Base-by-base conservation (phyloP, 108 stramenopile species). In the Skeletonema potamos region DNA sequence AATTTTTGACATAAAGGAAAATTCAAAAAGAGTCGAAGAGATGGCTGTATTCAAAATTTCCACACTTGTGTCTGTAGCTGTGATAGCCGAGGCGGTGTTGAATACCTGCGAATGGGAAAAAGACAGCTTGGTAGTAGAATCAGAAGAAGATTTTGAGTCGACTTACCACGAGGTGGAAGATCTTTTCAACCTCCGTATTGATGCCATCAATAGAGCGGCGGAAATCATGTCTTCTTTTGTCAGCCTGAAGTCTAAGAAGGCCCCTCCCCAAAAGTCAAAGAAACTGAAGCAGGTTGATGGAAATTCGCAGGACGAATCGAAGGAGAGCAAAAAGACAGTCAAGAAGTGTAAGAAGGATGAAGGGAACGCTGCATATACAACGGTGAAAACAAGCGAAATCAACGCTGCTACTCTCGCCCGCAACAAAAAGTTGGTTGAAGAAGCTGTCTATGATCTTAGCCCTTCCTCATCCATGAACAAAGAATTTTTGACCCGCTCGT, bases 241-340 rank as follows among this genome's bases (percentile, higher is more conserved):
- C 17, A 58, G n/a, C 36, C 48, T 22, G 6, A 51, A 41, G 28
- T 56, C 17, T 2, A 65, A 28, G 30, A 74, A 41, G 4, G 15
- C 48, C 2, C 62, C 56, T 4, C 36, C 64, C 20, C 55, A 63
- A 41, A 77, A 74, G 56, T 27, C 48, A 27, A 77, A 66, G 81
- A 82, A 77, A 39, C 28, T 75, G 43, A 79, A 79, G 68, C 33
- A 79, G 20, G 28, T 68, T 3, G 73, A 74, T 54, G 68, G 26
- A n/a, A 70, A 77, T 44, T 26, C 37, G n/a, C 36, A 55, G 26
- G 55, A 55, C 39, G 24, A 57, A 24, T 15, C 55, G 28, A 68
- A 36, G 36, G 39, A 34, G 32, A 26, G 55, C 30, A 3, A 17
- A 15, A 28, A 62, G 7, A 1, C 63, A 48, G 3, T 57, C 6